phyloP scores from a whole-genome alignment of 75 land plant genomes.

The Cunninghamia lanceolata region DNA sequence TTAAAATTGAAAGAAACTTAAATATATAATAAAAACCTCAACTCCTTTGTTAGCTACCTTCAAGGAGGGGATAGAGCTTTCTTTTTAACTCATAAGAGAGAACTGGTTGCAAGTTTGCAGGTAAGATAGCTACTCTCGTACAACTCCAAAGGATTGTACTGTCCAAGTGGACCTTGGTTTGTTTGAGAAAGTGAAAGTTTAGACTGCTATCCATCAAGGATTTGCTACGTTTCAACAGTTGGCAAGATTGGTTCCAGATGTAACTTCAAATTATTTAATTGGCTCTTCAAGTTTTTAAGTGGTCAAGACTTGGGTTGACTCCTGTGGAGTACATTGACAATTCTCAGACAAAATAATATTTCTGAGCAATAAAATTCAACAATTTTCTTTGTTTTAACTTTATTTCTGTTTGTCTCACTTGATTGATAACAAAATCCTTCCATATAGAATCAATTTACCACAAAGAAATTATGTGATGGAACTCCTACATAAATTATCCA shows the following conservation, averaged over 20 bases:
- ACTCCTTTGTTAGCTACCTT: neutral
- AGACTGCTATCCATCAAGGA: neutral
- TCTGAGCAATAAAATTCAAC: neutral
- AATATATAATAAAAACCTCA: neutral
- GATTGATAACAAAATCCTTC: neutral
- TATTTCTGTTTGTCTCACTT: neutral
- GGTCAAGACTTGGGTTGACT: neutral
- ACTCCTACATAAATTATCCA: neutral
- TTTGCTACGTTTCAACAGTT: neutral
- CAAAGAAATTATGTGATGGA: neutral
- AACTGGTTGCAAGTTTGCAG: neutral
- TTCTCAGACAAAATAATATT: neutral
- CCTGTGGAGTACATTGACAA: neutral
- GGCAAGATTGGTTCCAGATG: neutral
- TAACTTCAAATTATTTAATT: neutral
- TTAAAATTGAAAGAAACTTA: no score
- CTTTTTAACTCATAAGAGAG: neutral
- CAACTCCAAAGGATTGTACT: neutral
- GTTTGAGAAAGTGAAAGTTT: neutral
- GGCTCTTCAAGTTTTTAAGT: neutral
- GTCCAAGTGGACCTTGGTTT: neutral
- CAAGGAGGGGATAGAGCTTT: neutral
- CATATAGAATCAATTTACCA: neutral
- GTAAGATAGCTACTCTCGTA: neutral
- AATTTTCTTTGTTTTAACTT: neutral